Percentiles rank a stretch among this genome's conserved stretches.
These are phyloP conservation scores for Ensete ventricosum DNA, from an alignment of 176 grass and related monocot genomes.

Conservation along the genomic window DNA sequence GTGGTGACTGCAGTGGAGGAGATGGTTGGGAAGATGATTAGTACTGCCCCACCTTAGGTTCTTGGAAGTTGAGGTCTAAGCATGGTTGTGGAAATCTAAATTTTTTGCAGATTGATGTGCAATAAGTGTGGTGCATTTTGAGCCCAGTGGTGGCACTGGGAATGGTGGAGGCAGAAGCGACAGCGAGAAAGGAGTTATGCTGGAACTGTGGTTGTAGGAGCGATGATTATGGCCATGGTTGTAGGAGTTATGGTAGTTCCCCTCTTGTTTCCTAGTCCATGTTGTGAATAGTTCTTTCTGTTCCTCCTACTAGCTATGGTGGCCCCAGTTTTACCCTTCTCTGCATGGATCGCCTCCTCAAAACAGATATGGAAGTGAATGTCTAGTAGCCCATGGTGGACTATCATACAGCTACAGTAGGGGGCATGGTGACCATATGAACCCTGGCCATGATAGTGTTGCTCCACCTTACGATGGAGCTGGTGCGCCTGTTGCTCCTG, in stretches of 20 bases:
- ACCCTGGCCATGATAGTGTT: slow-evolving; percentile 34
- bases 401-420: slow-evolving; percentile 52
- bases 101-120: slow-evolving; percentile 83
- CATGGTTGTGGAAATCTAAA: slow-evolving; percentile 76
- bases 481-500: slow-evolving; percentile 28
- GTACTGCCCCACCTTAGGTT: slow-evolving; percentile 57
- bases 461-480: slow-evolving; percentile 28
- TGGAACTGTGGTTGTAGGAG: slow-evolving; percentile 42
- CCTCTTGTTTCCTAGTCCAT: slow-evolving; percentile 34
- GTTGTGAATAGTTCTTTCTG: slow-evolving; percentile 52
- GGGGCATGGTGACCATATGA: slow-evolving; percentile 39
- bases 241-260: slow-evolving; percentile 45
- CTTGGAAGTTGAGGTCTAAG: slow-evolving; percentile 10
- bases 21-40: slow-evolving; percentile 44
- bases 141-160: slow-evolving; percentile 36
- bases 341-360: slow-evolving; percentile 55
- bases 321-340: slow-evolving; percentile 48
- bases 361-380: slow-evolving; percentile 35
- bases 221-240: slow-evolving; percentile 37
- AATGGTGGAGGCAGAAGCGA: slow-evolving; percentile 30
- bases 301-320: slow-evolving; percentile 52
- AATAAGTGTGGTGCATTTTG: slow-evolving; percentile 64
- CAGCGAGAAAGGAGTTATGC: slow-evolving; percentile 41
- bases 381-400: slow-evolving; percentile 30
- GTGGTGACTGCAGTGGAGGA: neutral